phyloP scores from a whole-genome alignment of 371 early-diverging fungal species.

The Apophysomyces trapeziformis region DNA sequence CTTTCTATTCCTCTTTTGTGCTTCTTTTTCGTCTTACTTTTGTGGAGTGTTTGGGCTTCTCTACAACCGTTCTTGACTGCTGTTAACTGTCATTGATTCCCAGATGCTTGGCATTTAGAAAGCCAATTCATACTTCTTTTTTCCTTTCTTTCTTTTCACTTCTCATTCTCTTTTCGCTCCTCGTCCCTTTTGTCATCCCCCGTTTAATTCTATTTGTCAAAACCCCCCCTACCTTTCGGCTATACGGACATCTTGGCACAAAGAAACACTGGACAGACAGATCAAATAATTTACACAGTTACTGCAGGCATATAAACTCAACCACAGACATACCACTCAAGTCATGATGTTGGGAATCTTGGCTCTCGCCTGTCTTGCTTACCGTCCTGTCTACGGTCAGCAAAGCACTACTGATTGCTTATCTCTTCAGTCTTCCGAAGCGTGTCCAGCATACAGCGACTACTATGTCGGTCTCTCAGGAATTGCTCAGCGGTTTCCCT shows the following conservation, averaged over 20 bases:
- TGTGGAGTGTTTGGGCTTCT: too few species aligned
- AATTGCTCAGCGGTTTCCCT: slow-evolving; percentile 26
- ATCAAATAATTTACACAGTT: background rate
- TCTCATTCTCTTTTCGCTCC: background rate
- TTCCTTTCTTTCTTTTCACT: background rate
- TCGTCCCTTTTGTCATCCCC: slow-evolving; percentile 9
- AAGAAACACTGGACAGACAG: background rate
- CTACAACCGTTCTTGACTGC: too few species aligned
- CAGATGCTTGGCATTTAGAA: slow-evolving; percentile 8
- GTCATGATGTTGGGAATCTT: slow-evolving; percentile 8
- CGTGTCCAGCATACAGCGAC: slow-evolving; percentile 37
- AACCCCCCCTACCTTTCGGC: background rate
- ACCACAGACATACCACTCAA: background rate
- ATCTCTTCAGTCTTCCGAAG: slow-evolving; percentile 26
- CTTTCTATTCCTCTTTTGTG: background rate
- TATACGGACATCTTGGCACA: too few species aligned
- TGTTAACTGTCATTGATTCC: too few species aligned
- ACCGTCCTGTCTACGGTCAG: background rate
- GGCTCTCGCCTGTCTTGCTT: background rate
- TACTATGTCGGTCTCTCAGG: slow-evolving; percentile 37
- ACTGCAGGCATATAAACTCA: background rate
- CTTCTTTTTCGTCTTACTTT: background rate
- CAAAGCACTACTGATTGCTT: slow-evolving; percentile 23
- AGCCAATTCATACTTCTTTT: background rate
- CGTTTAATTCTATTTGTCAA: slow-evolving; percentile 4